Conservation (phyloP, 179 eudicot species). For the Nepenthes alata region DNA sequence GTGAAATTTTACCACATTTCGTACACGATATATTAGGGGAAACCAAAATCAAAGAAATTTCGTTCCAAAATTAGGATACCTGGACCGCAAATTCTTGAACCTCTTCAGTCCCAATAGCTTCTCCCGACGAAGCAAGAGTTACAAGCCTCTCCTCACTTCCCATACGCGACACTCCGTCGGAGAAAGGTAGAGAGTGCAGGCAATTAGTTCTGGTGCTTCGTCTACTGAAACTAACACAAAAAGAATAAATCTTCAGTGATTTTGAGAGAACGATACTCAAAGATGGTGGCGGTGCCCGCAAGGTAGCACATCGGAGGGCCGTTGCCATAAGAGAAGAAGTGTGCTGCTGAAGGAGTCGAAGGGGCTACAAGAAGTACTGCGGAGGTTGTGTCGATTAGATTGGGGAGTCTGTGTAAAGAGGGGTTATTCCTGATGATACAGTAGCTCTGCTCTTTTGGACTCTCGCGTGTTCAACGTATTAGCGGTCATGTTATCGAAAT, state of each 20-base stretch:
- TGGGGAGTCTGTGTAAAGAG: too few relatives aligned
- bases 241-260: background rate
- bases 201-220: background rate
- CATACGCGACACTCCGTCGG: background rate
- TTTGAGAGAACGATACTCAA: background rate
- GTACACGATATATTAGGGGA: too few relatives aligned
- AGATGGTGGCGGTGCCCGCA: background rate
- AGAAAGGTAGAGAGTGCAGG: too few relatives aligned
- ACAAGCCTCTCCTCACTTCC: background rate
- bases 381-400: too few relatives aligned
- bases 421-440: too few relatives aligned
- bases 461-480: too few relatives aligned
- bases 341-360: too few relatives aligned
- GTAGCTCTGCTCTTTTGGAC: too few relatives aligned
- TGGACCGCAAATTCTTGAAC: background rate
- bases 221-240: background rate
- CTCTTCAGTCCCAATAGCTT: background rate
- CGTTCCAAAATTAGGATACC: background rate
- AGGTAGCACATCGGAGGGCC: background rate
- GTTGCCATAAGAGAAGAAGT: background rate
- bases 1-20: too few relatives aligned
- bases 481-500: too few relatives aligned
- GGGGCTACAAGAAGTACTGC: too few relatives aligned
- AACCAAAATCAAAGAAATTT: too few relatives aligned
- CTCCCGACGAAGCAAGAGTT: background rate